Evolutionary conservation across 371 early-diverging fungal species (phyloP).

Genomic region (Mucor plumbeus): DNA sequence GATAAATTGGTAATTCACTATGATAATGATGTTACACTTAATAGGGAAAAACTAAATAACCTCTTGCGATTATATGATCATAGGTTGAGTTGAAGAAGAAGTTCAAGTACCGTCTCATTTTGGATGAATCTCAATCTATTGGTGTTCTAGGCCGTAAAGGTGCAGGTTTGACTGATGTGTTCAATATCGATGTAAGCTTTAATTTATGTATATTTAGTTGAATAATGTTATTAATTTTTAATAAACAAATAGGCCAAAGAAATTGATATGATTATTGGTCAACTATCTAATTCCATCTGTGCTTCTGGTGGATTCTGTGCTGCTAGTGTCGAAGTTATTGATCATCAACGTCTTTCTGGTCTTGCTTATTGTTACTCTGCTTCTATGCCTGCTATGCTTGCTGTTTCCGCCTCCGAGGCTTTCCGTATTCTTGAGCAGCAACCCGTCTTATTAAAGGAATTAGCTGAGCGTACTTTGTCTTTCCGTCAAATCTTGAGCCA

Average conservation of each 20-base stretch:
- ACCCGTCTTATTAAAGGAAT: conserved; percentile 41
- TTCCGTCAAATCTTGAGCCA: conserved; percentile 48
- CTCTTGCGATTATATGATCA: not conserved
- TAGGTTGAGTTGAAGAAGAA: conserved; percentile 81
- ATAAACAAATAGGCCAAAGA: conserved; percentile 53
- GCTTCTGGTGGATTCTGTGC: conserved; percentile 97
- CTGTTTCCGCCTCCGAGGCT: conserved; percentile 89
- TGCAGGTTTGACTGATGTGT: conserved; percentile 90
- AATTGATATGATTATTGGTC: conserved; percentile 95
- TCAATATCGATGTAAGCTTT: conserved; percentile 56
- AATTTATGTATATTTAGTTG: not conserved
- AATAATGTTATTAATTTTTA: not conserved
- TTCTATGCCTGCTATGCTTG: conserved; percentile 97
- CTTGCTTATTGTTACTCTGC: conserved; percentile 98
- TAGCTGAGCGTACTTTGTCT: conserved; percentile 41
- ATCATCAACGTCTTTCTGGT: conserved; percentile 96
- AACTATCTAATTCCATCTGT: conserved; percentile 86
- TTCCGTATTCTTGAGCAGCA: conserved; percentile 71
- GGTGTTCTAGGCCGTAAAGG: conserved; percentile 94
- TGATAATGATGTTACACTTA: not conserved
- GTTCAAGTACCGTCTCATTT: conserved; percentile 97
- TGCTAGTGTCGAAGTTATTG: conserved; percentile 86
- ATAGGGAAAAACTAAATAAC: conserved; percentile 9
- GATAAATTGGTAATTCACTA: conserved; percentile 64
- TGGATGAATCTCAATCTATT: conserved; percentile 96